Evolutionary conservation across 257 asterid genomes (phyloP), one percentile per base, ranked within the genome.

Genomic region (Fraxinus pennsylvanica): DNA sequence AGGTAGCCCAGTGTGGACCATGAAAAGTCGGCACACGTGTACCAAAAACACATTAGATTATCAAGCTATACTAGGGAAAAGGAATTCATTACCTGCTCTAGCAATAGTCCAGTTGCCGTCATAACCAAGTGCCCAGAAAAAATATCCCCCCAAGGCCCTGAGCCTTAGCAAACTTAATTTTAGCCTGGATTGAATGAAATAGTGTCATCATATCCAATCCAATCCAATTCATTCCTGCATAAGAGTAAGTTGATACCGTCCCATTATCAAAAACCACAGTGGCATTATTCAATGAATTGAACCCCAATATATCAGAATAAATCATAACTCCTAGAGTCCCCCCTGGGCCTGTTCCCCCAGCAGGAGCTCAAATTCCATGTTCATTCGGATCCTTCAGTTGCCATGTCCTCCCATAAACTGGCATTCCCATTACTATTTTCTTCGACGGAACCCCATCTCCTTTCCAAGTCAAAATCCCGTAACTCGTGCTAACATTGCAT

Each of bases 51-150:
- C 15, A 10, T 10, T 10, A 10, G 50, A 43, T 43, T 41, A 43
- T 43, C 15, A 43, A 10, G 50, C 50, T 41, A 2, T 2, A 41
- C 50, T 43, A 43, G 50, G 10, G 27, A 41, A 30, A 19, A 13
- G 12, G 29, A 17, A 9, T 10, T 72, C 15, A 72, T 81, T 81
- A 92, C 96, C 93, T 85, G 94, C 81, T 81, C 72, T 82, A 45
- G 97, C 88, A 72, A 90, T 84, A 22, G 82, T 82, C 96, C 92
- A 92, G 29, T 86, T 78, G 74, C 85, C 87, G 81, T 87, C 89
- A 72, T 65, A 83, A 77, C 92, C 92, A 68, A 92, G 89, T 15
- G 90, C 92, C 96, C 96, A 92, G 39, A 92, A 89, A 79, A 92
- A 90, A 84, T 92, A 90, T 3, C 96, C 96, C 12, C 12, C 92